Percentiles rank a stretch among this genome's conserved stretches.
Evolutionary conservation across 805 yeast genomes (phyloP).

Genomic region (Komagataella ulmi): DNA sequence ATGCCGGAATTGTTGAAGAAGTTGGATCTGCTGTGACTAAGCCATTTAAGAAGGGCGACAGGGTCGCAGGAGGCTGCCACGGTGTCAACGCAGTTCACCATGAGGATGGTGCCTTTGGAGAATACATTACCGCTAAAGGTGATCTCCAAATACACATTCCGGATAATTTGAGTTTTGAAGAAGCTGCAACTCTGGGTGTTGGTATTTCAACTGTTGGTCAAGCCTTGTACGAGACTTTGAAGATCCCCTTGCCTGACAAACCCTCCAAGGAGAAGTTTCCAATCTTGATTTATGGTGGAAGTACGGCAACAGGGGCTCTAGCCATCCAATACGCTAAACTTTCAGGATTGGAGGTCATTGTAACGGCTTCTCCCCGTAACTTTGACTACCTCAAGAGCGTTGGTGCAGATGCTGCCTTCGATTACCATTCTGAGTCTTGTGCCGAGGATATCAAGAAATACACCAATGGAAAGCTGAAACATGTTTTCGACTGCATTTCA

Average conservation of each 20-base stretch:
- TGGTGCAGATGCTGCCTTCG: conserved; percentile 23
- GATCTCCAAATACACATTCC: conserved; percentile 17
- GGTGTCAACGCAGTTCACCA: conserved; percentile 32
- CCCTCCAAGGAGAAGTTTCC: conserved; percentile 15
- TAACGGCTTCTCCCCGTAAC: conserved; percentile 15
- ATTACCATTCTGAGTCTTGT: conserved; percentile 18
- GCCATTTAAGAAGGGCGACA: conserved; percentile 34
- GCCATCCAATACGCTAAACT: conserved; percentile 49
- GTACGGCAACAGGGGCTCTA: conserved; percentile 44
- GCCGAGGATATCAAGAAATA: conserved; percentile 15
- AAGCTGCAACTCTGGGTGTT: conserved; percentile 47
- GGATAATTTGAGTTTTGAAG: conserved; percentile 25
- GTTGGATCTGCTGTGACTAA: conserved; percentile 30
- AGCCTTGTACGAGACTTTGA: conserved; percentile 22
- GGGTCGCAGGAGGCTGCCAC: conserved; percentile 35
- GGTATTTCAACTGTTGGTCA: conserved; percentile 36
- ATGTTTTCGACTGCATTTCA: conserved; percentile 21
- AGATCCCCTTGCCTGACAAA: conserved; percentile 12
- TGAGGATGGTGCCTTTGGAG: conserved; percentile 45
- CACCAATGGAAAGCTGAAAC: conserved; percentile 15
- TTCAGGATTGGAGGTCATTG: conserved; percentile 18
- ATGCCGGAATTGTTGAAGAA: conserved; percentile 39
- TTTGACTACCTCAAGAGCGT: conserved; percentile 9
- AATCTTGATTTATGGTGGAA: conserved; percentile 52
- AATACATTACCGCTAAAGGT: conserved; percentile 26